Conservation (phyloP, 805 yeast species). For the Yueomyces sinensis region DNA sequence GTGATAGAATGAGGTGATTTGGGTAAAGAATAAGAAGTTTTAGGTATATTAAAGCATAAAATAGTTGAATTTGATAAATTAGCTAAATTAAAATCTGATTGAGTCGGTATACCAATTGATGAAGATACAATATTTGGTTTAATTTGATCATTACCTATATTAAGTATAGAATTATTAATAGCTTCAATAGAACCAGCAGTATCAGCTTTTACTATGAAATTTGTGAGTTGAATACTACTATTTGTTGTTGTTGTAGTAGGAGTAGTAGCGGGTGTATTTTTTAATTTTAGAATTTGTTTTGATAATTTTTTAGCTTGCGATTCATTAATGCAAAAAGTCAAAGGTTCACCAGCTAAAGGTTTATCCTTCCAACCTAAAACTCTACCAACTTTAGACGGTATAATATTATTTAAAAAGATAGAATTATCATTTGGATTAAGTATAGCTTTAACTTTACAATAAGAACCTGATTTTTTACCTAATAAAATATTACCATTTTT, state of each 20-base stretch:
- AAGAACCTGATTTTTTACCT: slow-evolving; percentile 27
- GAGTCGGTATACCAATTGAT: slow-evolving; percentile 69
- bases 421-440: slow-evolving; percentile 25
- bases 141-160: slow-evolving; percentile 82
- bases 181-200: slow-evolving; percentile 95
- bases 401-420: slow-evolving; percentile 31
- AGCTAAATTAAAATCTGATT: slow-evolving; percentile 55
- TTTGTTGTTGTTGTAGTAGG: not conserved
- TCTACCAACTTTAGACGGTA: slow-evolving; percentile 85
- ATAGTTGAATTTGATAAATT: slow-evolving; percentile 58
- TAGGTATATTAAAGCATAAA: slow-evolving; percentile 59
- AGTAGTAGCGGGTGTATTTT: slow-evolving; percentile 43
- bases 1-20: slow-evolving; percentile 52
- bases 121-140: slow-evolving; percentile 51
- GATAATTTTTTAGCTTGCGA: slow-evolving; percentile 53
- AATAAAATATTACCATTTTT: slow-evolving; percentile 22
- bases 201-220: slow-evolving; percentile 76
- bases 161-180: slow-evolving; percentile 63
- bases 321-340: slow-evolving; percentile 66
- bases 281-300: slow-evolving; percentile 40
- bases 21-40: slow-evolving; percentile 41
- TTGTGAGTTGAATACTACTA: slow-evolving; percentile 16
- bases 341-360: slow-evolving; percentile 83
- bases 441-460: slow-evolving; percentile 73
- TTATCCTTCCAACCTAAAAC: slow-evolving; percentile 86